Evolutionary conservation across 805 yeast species (phyloP), one percentile per base, ranked within the genome.

Genomic region (Kregervanrija delftensis): DNA sequence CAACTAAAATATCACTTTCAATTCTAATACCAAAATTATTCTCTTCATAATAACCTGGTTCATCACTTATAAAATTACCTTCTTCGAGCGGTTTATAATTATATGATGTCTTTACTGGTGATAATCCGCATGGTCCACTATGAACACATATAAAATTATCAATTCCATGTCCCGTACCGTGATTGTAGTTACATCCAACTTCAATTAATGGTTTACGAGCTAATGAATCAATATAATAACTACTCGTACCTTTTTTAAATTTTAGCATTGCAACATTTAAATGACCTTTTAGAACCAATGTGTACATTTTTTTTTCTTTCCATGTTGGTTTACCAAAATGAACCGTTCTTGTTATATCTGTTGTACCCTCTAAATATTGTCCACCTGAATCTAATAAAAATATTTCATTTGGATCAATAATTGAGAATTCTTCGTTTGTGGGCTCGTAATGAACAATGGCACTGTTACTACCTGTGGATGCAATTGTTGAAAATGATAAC

Each of bases 91-190:
- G 79, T 37, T 73, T 55, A 72, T 70, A 58, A 62, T 68, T 59
- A 50, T 62, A 63, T 11, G 55, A 51, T 1, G 65, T 59, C 37
- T 54, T 44, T 5, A 44, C 34, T 11, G 65, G 63, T 47, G 84
- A 86, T 48, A 93, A 79, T 12, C 90, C 95, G 44, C 91, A 74
- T 1, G 98, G 98, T 0, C 95, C 93, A 58, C 95, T 96, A 61
- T 93, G 99, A 13, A 93, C 98, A 61, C 84, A 83, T 39, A 95
- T 77, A 60, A 74, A 91, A 15, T 90, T 74, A 2, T 96, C 98
- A n/a, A 93, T 85, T 4, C 99, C 99, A 64, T 93, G 99, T 2
- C 98, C 96, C 0, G 98, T 88, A 9, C 99, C 98, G 64, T 93
- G 99, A 50, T 82, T 77, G 61, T 86, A 93, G 60, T 86, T 93